Base-by-base conservation (phyloP, 352 stramenopile species). In the Phytophthora foliorum region DNA sequence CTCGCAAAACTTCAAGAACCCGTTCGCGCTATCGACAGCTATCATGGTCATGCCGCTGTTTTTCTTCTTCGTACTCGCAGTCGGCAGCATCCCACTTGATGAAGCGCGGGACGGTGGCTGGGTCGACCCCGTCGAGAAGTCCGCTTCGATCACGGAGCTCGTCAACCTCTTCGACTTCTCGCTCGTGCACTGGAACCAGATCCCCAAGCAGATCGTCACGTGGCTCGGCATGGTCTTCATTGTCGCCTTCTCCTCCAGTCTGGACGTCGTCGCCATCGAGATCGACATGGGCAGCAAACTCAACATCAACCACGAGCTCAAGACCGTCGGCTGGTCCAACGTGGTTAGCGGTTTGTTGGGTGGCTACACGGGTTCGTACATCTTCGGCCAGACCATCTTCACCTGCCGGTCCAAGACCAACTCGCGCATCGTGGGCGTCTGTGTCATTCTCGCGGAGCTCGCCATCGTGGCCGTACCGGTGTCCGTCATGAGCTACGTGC, bases 321-420 rank as follows among this genome's bases (percentile, higher is more conserved):
- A 74, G 46, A 96, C 89, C n/a, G n/a, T n/a, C n/a, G n/a, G n/a
- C n/a, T n/a, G n/a, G n/a, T n/a, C n/a, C n/a, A n/a, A n/a, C n/a
- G n/a, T n/a, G n/a, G n/a, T n/a, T n/a, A n/a, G n/a, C n/a, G n/a
- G n/a, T n/a, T n/a, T n/a, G n/a, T n/a, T 94, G 0, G 97, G 97
- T 24, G 97, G 97, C 51, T 99, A 99, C 84, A 99, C 97, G 19
- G 97, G 97, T 16, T 98, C 86, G 19, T 99, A 99, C 77, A 99
- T 99, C 66, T 99, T 99, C 77, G 97, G 82, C 27, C 97, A 99
- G 84, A 99, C 94, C 29, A 98, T 99, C 65, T 99, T 99, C 79
- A 98, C 96, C 21, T 98, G 92, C 70, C 84, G 93, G 14, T 97
- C 92, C 63, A 85, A 88, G 51, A 89, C 90, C 67, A 92, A 97